These are phyloP conservation scores for Pelargonium citronellum DNA, from an alignment of 441 rosid species.

Conservation along the genomic window DNA sequence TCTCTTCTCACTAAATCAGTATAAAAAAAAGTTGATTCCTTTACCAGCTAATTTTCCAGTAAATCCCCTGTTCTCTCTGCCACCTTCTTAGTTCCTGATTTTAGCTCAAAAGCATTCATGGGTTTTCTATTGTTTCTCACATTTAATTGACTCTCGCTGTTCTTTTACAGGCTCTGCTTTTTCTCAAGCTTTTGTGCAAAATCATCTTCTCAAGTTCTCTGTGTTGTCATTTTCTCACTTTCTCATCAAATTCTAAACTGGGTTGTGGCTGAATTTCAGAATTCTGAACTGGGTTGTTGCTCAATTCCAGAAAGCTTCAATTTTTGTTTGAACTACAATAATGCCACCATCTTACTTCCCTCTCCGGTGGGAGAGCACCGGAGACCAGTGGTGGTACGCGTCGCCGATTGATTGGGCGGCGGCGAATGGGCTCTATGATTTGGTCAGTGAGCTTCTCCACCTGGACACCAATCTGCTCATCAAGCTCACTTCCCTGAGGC, in stretches of 20 bases:
- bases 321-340: background rate
- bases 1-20: background rate
- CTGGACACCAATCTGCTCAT: conserved; percentile 83
- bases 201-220: background rate
- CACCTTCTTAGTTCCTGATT: background rate
- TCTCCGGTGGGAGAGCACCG: conserved; percentile 98
- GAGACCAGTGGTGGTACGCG: conserved; percentile 99
- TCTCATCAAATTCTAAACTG: background rate
- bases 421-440: conserved; percentile 80
- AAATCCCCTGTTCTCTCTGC: background rate
- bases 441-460: conserved; percentile 74
- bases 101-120: background rate
- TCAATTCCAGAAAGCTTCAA: background rate
- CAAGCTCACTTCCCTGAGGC: conserved; percentile 90
- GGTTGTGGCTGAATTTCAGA: background rate
- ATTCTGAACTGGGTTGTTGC: background rate
- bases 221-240: background rate
- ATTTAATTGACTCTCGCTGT: background rate
- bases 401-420: conserved; percentile 96
- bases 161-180: background rate
- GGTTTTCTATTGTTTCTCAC: background rate
- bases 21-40: background rate
- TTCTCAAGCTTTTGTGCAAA: background rate
- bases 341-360: conserved; percentile 81
- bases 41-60: background rate